A percentile compares a stretch with the other conserved stretches of the same genome.
phyloP scores from a whole-genome alignment of 768 basidiomycete genomes.

The Rhodotorula kratochvilovae region DNA sequence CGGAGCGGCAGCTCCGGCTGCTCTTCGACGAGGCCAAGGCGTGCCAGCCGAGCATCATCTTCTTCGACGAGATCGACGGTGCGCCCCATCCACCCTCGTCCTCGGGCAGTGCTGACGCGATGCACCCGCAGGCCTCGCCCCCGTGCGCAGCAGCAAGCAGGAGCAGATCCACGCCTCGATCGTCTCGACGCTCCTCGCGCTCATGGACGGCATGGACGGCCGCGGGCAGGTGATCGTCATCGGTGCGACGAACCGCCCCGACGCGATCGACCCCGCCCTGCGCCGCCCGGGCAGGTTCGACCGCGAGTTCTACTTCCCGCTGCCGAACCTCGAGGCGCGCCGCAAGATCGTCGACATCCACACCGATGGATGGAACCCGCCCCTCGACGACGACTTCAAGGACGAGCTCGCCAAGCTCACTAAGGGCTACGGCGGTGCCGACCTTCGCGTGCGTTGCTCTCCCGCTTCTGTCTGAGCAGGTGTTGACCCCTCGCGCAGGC shows the following conservation, averaged over 20 bases:
- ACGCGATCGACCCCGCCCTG: conserved; percentile 94
- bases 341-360: conserved; percentile 85
- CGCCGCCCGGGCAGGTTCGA: conserved; percentile 93
- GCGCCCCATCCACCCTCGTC: conserved; percentile 14
- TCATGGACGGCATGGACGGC: conserved; percentile 99
- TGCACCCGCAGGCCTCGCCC: conserved; percentile 73
- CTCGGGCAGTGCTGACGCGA: neutral
- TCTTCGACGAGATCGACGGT: conserved; percentile 99
- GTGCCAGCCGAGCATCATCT: conserved; percentile 93
- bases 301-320: conserved; percentile 93
- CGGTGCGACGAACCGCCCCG: conserved; percentile 94
- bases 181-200: conserved; percentile 86
- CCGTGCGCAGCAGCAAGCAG: conserved; percentile 95
- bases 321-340: conserved; percentile 77
- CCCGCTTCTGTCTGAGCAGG: neutral
- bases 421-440: conserved; percentile 96
- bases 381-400: conserved; percentile 57
- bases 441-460: conserved; percentile 67
- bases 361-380: conserved; percentile 83
- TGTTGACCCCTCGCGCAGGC: conserved; percentile 55
- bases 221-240: conserved; percentile 95
- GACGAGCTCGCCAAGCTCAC: conserved; percentile 78
- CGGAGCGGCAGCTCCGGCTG: conserved; percentile 87
- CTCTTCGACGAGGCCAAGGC: conserved; percentile 92
- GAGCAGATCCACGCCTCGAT: conserved; percentile 99